These are phyloP conservation scores for Aspergillus egyptiacus DNA, from an alignment of 495 filamentous ascomycete genomes.

Conservation along the genomic window DNA sequence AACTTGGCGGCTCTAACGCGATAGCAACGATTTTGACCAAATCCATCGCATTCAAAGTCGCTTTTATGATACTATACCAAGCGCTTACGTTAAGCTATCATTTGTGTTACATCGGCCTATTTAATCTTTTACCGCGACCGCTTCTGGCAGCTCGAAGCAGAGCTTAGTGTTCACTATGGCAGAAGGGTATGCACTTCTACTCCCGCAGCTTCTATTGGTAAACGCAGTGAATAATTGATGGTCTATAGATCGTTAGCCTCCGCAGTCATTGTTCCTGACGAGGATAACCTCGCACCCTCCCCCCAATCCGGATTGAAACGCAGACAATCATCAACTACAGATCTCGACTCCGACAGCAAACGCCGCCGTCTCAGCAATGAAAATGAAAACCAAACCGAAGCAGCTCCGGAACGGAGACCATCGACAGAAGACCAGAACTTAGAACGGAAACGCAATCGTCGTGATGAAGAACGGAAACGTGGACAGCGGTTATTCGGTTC, in stretches of 20 bases:
- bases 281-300: slow-evolving; percentile 25
- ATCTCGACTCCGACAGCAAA: slow-evolving; percentile 49
- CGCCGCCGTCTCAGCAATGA: slow-evolving; percentile 46
- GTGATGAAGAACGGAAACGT: slow-evolving; percentile 74
- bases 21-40: slow-evolving; percentile 7
- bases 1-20: slow-evolving; percentile 8
- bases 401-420: slow-evolving; percentile 13
- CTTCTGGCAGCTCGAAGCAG: neutral
- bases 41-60: neutral
- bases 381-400: slow-evolving; percentile 12
- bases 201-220: neutral
- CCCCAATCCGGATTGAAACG: slow-evolving; percentile 45
- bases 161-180: slow-evolving; percentile 18
- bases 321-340: slow-evolving; percentile 50
- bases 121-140: neutral
- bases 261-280: slow-evolving; percentile 57
- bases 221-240: neutral
- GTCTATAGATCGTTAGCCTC: slow-evolving; percentile 49
- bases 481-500: slow-evolving; percentile 87
- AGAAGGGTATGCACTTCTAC: slow-evolving; percentile 24
- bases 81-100: too few relatives aligned
- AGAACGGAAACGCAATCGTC: slow-evolving; percentile 39
- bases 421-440: slow-evolving; percentile 22
- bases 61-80: too few relatives aligned
- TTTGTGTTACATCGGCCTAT: too few relatives aligned